Evolutionary conservation across 2,329 filamentous ascomycete genomes (phyloP), one percentile per base, ranked within the genome.

Genomic region (Alternaria metachromatica): DNA sequence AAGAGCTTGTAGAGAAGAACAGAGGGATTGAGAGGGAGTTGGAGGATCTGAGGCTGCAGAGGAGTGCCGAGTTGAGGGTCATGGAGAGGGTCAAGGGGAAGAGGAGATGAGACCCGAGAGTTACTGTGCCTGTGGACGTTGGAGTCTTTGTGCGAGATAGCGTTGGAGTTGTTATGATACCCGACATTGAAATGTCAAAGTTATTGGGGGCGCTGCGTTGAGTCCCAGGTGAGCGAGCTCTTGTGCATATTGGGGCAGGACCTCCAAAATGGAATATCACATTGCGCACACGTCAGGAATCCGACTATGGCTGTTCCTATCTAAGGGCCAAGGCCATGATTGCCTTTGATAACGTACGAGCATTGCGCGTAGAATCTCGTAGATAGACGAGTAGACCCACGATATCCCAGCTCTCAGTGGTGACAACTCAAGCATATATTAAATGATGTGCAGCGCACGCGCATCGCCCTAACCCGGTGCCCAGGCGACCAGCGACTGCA

Each of bases 11-110:
- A 11, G 76, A 77, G 57, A 75, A 77, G 54, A 84, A 84, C 59
- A 78, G 78, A 60, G 76, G 71, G 55, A 74, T 84, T n/a, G 76
- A 80, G 67, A 80, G 76, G 67, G 78, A 84, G 70, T 66, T 85
- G 62, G 78, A 80, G 68, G 75, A 80, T 49, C 66, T 84, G 73
- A 77, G 76, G 58, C 77, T 82, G 63, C 79, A 83, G 76, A 79
- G 83, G 69, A 76, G 76, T 51, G 79, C 82, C 58, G 83, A 85
- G 73, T 67, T 82, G 62, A 80, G 80, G 72, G 79, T 84, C 37
- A 73, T 81, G 70, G 78, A 81, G 66, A 79, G 77, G 71, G 76
- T 82, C 61, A 79, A 76, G 64, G 72, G 67, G 59, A 77, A 70
- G 63, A 80, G 78, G 68, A 65, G 63, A 57, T 63, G 62, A 51